Conservation (phyloP, 1,284 basidiomycete genomes). For the Mycena sp. region DNA sequence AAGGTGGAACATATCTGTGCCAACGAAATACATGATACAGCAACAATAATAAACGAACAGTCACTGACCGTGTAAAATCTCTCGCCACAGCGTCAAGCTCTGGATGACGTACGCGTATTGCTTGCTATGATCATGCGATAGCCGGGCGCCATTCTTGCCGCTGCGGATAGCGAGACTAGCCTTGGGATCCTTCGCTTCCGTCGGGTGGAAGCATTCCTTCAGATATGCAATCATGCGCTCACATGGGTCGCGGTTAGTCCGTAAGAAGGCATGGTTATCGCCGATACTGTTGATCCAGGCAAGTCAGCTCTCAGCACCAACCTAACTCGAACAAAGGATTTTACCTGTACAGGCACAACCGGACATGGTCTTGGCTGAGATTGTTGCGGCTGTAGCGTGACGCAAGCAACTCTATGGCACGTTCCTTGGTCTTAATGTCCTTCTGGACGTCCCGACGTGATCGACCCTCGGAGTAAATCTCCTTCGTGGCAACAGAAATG, state of each 20-base stretch:
- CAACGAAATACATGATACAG: constrained; percentile 45
- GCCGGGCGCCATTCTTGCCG: constrained; percentile 77
- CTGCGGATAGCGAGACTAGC: constrained; percentile 78
- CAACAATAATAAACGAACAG: not conserved
- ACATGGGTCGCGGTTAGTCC: constrained; percentile 84
- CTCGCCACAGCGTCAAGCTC: constrained; percentile 84
- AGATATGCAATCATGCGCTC: constrained; percentile 81
- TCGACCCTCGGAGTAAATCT: constrained; percentile 78
- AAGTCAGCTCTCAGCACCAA: too few species aligned
- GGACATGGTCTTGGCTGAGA: constrained; percentile 68
- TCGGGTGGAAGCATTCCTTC: constrained; percentile 79
- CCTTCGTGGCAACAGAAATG: constrained; percentile 76
- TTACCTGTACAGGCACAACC: constrained; percentile 83
- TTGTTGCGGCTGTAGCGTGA: constrained; percentile 65
- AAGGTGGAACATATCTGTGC: constrained; percentile 72
- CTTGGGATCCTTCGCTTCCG: constrained; percentile 67
- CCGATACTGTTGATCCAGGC: too few species aligned
- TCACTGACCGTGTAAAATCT: constrained; percentile 78
- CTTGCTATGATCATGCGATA: constrained; percentile 83
- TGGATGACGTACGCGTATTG: constrained; percentile 86
- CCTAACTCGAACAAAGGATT: too few species aligned
- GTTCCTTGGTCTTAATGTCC: constrained; percentile 83
- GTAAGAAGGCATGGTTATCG: constrained; percentile 85
- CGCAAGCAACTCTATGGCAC: constrained; percentile 78
- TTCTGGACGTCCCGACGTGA: constrained; percentile 77